Evolutionary conservation across 768 basidiomycete genomes (phyloP).

Genomic region (Panaeolus papilionaceus): DNA sequence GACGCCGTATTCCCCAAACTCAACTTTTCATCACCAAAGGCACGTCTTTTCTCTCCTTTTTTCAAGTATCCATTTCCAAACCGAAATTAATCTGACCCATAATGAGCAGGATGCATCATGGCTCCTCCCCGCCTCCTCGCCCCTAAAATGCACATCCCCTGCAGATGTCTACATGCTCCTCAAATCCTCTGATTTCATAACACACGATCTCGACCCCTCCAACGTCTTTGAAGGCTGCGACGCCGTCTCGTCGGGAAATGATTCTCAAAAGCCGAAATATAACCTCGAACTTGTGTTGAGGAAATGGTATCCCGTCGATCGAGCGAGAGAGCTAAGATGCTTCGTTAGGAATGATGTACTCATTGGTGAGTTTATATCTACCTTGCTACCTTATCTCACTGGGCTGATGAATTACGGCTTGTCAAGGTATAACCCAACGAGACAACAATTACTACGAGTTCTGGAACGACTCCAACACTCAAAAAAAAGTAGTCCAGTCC

Average conservation of each 20-base stretch:
- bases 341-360: constrained; percentile 80
- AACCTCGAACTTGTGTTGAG: constrained; percentile 85
- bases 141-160: constrained; percentile 86
- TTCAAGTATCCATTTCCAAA: not conserved
- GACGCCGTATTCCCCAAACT: constrained; percentile 94
- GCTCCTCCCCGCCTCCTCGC: constrained; percentile 84
- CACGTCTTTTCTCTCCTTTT: constrained; percentile 31
- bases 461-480: constrained; percentile 67
- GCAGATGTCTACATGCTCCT: constrained; percentile 91
- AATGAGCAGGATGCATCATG: constrained; percentile 82
- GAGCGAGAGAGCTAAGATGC: constrained; percentile 86
- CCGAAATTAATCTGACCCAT: constrained; percentile 12
- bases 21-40: constrained; percentile 95
- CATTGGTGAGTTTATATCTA: constrained; percentile 56
- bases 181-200: constrained; percentile 91
- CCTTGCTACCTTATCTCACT: not conserved
- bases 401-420: not conserved
- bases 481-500: constrained; percentile 54
- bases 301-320: constrained; percentile 90
- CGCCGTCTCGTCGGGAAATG: constrained; percentile 1
- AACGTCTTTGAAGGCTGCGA: constrained; percentile 74
- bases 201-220: constrained; percentile 71
- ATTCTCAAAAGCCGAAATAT: constrained; percentile 41
- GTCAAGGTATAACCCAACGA: constrained; percentile 81
- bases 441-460: constrained; percentile 92